These are phyloP conservation scores for Cenchrus fungigraminus DNA, from an alignment of 176 grass and related monocot genomes.

Conservation along the genomic window DNA sequence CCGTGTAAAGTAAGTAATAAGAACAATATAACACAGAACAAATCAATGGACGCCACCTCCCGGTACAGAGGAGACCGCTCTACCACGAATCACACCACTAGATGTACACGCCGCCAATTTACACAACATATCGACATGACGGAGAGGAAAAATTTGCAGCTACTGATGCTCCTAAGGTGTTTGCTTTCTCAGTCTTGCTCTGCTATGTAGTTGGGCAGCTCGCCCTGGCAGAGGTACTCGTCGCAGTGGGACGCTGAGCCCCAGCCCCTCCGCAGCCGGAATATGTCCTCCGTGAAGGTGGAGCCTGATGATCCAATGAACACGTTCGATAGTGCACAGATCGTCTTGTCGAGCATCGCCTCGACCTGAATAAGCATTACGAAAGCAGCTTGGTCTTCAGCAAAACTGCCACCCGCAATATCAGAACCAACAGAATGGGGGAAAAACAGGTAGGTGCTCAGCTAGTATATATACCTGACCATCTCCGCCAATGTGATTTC, in stretches of 20 bases:
- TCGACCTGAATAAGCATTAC: slow-evolving; percentile 57
- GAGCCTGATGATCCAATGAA: slow-evolving; percentile 90
- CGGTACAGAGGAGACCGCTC: slow-evolving; percentile 6
- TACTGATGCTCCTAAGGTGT: slow-evolving; percentile 25
- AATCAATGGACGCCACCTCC: slow-evolving; percentile 20
- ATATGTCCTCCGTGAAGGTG: slow-evolving; percentile 93
- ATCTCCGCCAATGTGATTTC: slow-evolving; percentile 80
- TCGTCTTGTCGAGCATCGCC: slow-evolving; percentile 97
- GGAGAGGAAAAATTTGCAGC: background rate
- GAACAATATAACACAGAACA: background rate
- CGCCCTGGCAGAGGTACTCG: slow-evolving; percentile 90
- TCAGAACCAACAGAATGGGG: background rate
- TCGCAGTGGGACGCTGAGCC: slow-evolving; percentile 80
- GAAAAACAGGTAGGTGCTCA: background rate
- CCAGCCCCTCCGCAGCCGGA: slow-evolving; percentile 75
- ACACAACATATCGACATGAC: slow-evolving; percentile 37
- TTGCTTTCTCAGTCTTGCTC: slow-evolving; percentile 55
- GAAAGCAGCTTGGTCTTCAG: background rate
- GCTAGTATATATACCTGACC: slow-evolving; percentile 52
- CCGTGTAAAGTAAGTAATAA: slow-evolving; percentile 3
- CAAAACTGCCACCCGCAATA: background rate
- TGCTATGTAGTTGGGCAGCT: slow-evolving; percentile 77
- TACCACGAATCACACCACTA: slow-evolving; percentile 32
- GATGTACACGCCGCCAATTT: slow-evolving; percentile 53
- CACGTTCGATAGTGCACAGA: slow-evolving; percentile 77